Conservation (phyloP, 495 filamentous ascomycete genomes). For the Glarea lozoyensis region DNA sequence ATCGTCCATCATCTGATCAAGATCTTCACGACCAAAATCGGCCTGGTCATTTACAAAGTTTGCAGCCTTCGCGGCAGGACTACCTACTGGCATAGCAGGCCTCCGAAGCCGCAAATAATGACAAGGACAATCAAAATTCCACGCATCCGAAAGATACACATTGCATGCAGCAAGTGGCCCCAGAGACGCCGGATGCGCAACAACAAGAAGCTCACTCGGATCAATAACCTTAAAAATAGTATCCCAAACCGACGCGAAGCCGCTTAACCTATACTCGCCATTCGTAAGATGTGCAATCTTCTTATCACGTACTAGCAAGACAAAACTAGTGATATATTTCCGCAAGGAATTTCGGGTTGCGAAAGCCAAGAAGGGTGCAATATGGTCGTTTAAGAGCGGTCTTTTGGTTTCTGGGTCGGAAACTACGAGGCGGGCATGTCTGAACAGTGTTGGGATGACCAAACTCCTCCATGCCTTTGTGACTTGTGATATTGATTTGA, state of each 20-base stretch:
- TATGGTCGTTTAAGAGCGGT: constrained; percentile 11
- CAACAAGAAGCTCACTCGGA: constrained; percentile 31
- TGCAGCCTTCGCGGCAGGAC: background rate
- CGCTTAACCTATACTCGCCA: constrained; percentile 9
- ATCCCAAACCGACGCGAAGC: constrained; percentile 31
- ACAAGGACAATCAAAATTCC: constrained; percentile 29
- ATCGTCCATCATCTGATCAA: background rate
- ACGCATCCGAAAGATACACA: constrained; percentile 28
- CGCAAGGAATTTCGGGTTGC: constrained; percentile 5
- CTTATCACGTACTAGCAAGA: constrained; percentile 7
- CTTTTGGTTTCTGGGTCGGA: background rate
- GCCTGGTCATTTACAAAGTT: background rate
- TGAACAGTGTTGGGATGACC: constrained; percentile 31
- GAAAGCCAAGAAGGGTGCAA: constrained; percentile 18
- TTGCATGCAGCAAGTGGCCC: constrained; percentile 29
- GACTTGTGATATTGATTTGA: constrained; percentile 34
- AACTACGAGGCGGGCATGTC: constrained; percentile 21
- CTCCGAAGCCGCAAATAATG: constrained; percentile 32
- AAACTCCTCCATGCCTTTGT: constrained; percentile 31
- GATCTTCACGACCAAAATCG: background rate
- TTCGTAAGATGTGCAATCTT: constrained; percentile 5
- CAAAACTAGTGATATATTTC: constrained; percentile 8
- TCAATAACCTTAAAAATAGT: constrained; percentile 31
- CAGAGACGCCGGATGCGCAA: constrained; percentile 32
- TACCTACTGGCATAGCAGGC: background rate